Evolutionary conservation across 2,329 filamentous ascomycete genomes (phyloP).

Genomic region (Elsinoe necatrix): DNA sequence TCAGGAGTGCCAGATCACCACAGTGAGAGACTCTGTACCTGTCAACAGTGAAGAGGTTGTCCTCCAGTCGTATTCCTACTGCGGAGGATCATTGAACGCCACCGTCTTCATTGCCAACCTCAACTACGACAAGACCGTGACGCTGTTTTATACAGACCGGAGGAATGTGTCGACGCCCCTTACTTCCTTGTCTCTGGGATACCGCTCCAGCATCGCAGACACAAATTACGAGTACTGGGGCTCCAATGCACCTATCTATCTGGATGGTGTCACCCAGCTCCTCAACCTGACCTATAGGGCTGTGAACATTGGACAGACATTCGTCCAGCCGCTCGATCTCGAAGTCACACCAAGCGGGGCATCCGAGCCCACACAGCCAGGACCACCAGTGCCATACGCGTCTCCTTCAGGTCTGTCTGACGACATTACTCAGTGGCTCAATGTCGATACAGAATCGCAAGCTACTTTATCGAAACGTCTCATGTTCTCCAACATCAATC

Average conservation of each 20-base stretch:
- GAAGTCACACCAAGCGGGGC: conserved; percentile 23
- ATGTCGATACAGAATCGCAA: conserved; percentile 21
- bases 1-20: conserved; percentile 7
- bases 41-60: conserved; percentile 20
- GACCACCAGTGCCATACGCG: conserved; percentile 25
- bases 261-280: conserved; percentile 26
- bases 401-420: conserved; percentile 24
- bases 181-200: conserved; percentile 22
- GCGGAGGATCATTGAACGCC: conserved; percentile 25
- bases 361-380: conserved; percentile 21
- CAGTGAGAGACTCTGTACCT: background rate
- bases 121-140: conserved; percentile 28
- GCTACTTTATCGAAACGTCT: conserved; percentile 21
- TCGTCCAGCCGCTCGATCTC: conserved; percentile 22
- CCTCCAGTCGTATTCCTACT: conserved; percentile 26
- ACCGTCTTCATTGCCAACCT: conserved; percentile 26
- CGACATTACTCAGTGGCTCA: conserved; percentile 27
- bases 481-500: conserved; percentile 31
- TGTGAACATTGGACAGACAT: conserved; percentile 24
- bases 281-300: conserved; percentile 28
- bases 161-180: conserved; percentile 26
- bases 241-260: conserved; percentile 23
- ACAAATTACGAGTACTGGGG: conserved; percentile 26
- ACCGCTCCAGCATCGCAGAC: conserved; percentile 22
- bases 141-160: conserved; percentile 26